phyloP scores from a whole-genome alignment of 1,284 basidiomycete genomes.

The Grifola frondosa region DNA sequence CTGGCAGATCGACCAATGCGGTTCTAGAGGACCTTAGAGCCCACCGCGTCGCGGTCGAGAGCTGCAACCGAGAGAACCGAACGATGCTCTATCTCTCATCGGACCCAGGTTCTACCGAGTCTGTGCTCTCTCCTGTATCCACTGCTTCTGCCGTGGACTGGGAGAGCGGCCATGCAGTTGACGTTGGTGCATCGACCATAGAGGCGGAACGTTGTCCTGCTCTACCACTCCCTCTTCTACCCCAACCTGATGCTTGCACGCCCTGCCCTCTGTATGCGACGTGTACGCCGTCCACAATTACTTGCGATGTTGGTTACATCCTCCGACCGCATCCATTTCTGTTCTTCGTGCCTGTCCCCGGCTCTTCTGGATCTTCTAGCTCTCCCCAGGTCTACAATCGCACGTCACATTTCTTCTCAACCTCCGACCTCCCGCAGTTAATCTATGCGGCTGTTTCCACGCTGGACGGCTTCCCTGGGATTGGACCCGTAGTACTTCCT shows the following conservation, averaged over 20 bases:
- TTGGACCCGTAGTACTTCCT: slow-evolving; percentile 78
- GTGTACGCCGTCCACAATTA: slow-evolving; percentile 64
- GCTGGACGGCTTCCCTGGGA: slow-evolving; percentile 73
- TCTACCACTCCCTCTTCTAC: slow-evolving; percentile 53
- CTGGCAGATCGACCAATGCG: slow-evolving; percentile 61
- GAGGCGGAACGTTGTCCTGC: slow-evolving; percentile 49
- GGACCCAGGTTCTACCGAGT: slow-evolving; percentile 29
- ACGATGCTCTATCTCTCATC: slow-evolving; percentile 37
- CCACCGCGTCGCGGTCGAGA: slow-evolving; percentile 47
- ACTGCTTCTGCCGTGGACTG: slow-evolving; percentile 10
- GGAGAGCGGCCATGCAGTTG: neutral
- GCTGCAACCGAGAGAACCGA: slow-evolving; percentile 60
- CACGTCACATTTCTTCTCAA: slow-evolving; percentile 29
- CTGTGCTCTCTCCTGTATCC: slow-evolving; percentile 19
- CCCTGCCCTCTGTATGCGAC: slow-evolving; percentile 82
- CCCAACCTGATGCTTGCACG: slow-evolving; percentile 72
- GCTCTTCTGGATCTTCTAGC: slow-evolving; percentile 9
- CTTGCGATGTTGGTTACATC: slow-evolving; percentile 78
- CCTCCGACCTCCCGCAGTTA: slow-evolving; percentile 35
- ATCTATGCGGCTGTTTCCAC: slow-evolving; percentile 21
- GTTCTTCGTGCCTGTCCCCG: slow-evolving; percentile 45
- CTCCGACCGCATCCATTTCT: slow-evolving; percentile 64
- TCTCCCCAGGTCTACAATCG: slow-evolving; percentile 24
- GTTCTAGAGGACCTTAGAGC: slow-evolving; percentile 50
- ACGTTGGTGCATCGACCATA: slow-evolving; percentile 1